phyloP scores from a whole-genome alignment of 139 green algal species.

The Micromonas commoda region DNA sequence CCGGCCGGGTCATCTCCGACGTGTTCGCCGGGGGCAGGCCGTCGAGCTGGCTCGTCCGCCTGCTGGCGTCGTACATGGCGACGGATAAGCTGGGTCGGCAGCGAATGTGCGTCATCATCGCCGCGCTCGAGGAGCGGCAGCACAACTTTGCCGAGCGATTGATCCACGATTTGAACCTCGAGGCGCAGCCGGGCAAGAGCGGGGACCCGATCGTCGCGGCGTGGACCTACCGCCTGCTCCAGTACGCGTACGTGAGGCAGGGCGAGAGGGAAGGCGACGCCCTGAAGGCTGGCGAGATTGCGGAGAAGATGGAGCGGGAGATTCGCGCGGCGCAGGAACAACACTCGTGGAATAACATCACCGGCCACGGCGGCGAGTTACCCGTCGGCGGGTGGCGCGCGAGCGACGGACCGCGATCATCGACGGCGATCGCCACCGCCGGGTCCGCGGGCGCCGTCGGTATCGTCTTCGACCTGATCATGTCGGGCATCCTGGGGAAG shows the following conservation, averaged over 20 bases:
- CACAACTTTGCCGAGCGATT: neutral
- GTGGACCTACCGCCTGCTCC: neutral
- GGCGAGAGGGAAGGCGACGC: neutral
- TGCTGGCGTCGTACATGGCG: neutral
- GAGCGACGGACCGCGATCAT: too few species aligned
- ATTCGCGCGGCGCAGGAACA: too few species aligned
- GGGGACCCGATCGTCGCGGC: too few species aligned
- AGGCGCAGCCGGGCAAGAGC: too few species aligned
- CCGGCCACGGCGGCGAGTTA: too few species aligned
- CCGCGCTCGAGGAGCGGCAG: neutral
- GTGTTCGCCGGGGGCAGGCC: neutral
- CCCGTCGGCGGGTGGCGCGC: too few species aligned
- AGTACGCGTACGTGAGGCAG: neutral
- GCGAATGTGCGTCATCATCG: neutral
- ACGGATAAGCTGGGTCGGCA: neutral
- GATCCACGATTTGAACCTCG: neutral
- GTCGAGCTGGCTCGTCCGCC: neutral
- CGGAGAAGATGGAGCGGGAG: neutral
- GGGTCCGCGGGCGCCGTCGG: too few species aligned
- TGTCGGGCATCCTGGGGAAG: too few species aligned
- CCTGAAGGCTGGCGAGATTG: neutral
- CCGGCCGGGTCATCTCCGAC: neutral
- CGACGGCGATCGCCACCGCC: too few species aligned
- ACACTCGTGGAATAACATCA: too few species aligned
- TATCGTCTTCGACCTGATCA: too few species aligned